Evolutionary conservation across 805 yeast species (phyloP), one percentile per base, ranked within the genome.

Genomic region (Kodamaea kakaduensis): DNA sequence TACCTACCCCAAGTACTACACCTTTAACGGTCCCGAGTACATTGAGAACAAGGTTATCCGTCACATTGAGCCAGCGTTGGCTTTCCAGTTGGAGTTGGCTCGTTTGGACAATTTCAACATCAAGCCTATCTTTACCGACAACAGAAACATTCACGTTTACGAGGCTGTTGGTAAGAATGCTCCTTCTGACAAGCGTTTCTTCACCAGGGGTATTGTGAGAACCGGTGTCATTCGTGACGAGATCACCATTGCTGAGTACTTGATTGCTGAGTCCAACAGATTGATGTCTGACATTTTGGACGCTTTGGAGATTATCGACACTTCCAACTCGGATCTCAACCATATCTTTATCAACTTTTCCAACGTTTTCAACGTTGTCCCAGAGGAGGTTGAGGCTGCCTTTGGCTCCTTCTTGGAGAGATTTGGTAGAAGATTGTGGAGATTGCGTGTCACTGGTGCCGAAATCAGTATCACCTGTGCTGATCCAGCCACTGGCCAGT

Each of bases 351-450:
- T 93, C 63, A 90, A 93, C 68, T 93, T 93, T 64, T 83, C 96
- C 35, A 95, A 96, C 45, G 90, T 86, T 21, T 93, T 94, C 74
- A 88, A 88, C 48, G 84, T 93, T 40, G 79, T 86, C 42, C 96
- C 97, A 30, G 85, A 83, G 51, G 97, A 93, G 65, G 97, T 93
- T 43, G 96, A 90, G 64, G 88, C 87, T 44, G 97, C 98, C 3
- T 89, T 93, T 62, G 97, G 96, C 47, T 94, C 96, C 14, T 93
- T 93, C 78, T 73, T 93, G 67, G 97, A 90, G 65, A 80, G 98
- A 65, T 93, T 93, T 49, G 98, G 98, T 44, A 78, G 96, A 68
- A 78, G 97, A 62, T 75, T 93, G 56, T 86, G 97, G 95, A 79
- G 97, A 67, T 73, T 94, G 53, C 81, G 98, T 54, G 93, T 93